Evolutionary conservation across 495 filamentous ascomycete species (phyloP).

Genomic region (Trichoderma asperelloides): DNA sequence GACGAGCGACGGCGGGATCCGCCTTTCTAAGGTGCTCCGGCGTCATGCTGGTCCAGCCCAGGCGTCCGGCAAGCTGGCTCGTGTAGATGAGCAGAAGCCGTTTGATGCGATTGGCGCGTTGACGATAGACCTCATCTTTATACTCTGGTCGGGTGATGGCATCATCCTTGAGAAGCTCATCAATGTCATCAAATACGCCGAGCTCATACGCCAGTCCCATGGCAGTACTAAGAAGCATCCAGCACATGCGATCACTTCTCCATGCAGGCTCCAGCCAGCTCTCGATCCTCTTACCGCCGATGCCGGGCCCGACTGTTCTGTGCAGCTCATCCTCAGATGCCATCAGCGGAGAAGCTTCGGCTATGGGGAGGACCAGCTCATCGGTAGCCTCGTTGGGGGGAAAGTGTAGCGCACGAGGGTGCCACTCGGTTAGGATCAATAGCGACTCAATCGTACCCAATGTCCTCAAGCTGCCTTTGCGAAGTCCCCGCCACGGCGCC

Average conservation of each 20-base stretch:
- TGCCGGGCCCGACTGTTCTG: constrained; percentile 34
- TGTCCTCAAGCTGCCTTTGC: constrained; percentile 75
- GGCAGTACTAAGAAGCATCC: constrained; percentile 92
- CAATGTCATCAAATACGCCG: constrained; percentile 84
- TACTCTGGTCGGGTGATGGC: constrained; percentile 50
- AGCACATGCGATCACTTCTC: constrained; percentile 94
- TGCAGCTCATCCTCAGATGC: constrained; percentile 36
- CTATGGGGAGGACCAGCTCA: constrained; percentile 45
- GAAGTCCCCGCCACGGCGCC: constrained; percentile 46
- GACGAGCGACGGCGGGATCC: constrained; percentile 36
- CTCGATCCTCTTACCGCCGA: constrained; percentile 67
- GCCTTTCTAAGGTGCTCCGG: constrained; percentile 50
- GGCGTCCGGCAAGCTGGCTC: constrained; percentile 81
- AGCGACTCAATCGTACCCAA: constrained; percentile 90
- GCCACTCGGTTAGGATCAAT: constrained; percentile 92
- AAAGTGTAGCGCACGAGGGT: constrained; percentile 89
- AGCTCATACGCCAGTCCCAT: constrained; percentile 86
- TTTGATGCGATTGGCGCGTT: constrained; percentile 72
- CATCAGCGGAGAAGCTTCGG: constrained; percentile 38
- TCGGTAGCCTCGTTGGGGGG: constrained; percentile 74
- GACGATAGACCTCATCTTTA: constrained; percentile 63
- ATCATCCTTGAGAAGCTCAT: constrained; percentile 44
- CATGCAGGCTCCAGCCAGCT: constrained; percentile 96
- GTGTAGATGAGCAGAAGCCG: constrained; percentile 80
- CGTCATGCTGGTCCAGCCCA: constrained; percentile 92